Base-by-base conservation (phyloP, 768 basidiomycete species). In the Trametopsis cervina region DNA sequence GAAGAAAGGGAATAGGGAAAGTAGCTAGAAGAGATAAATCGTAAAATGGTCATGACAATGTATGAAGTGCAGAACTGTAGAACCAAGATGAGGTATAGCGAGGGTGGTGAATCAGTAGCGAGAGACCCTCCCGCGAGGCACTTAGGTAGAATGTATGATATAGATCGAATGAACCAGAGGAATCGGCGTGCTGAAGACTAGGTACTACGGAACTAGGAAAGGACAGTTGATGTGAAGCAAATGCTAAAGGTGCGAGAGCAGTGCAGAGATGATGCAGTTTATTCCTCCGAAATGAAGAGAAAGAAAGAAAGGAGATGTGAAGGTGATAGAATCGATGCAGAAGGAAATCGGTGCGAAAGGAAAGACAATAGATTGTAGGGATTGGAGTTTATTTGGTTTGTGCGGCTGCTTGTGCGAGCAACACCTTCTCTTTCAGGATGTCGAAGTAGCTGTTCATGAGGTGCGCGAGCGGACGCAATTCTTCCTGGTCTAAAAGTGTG, bases 361-460 rank as follows among this genome's bases (percentile, higher is more conserved):
- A n/a, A 47, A 43, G 26, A 29, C 36, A 26, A 40, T 20, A 35
- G 42, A 44, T 22, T 22, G 48, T 49, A 43, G 33, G 29, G 15
- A 4, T 37, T 17, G 17, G 26, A 25, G 21, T 18, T 55, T 51
- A 63, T 45, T 59, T 60, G 53, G 44, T 42, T 25, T 46, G n/a
- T n/a, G n/a, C 42, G 15, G 52, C 49, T 20, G 57, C 55, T 37
- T 58, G 59, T 24, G 56, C 53, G 9, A 60, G 59, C 39, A 71
- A 50, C 10, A 69, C 81, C 67, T 91, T 92, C 63, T 89, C 87
- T 67, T 86, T 91, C 50, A 93, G 71, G 2, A 91, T 76, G 6
- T 78, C 67, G 10, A 88, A 85, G 63, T 89, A 92, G 61, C 87
- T 87, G 63, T 90, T 87, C 82, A 89, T 83, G 37, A 94, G 74